Percentiles rank a stretch among this genome's conserved stretches.
These are phyloP conservation scores for Blastocystis sp. DNA, from an alignment of 352 stramenopile genomes.

Conservation along the genomic window DNA sequence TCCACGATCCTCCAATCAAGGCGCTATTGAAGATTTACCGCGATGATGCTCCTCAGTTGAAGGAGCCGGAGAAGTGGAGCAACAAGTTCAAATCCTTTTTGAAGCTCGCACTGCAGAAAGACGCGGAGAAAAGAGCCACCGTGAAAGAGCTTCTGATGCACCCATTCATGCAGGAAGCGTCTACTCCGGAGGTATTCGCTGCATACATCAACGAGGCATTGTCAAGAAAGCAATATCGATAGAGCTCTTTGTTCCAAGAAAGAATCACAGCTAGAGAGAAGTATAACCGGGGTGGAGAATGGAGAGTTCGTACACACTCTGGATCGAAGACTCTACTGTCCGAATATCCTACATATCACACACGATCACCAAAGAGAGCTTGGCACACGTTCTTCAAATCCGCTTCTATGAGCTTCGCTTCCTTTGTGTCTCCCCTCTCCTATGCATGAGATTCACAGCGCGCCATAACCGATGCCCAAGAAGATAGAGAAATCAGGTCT, in stretches of 20 bases:
- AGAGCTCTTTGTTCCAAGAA: not conserved
- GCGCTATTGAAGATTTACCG: constrained; percentile 81
- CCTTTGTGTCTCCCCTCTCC: constrained; percentile 39
- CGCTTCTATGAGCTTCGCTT: constrained; percentile 36
- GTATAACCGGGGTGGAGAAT: constrained; percentile 63
- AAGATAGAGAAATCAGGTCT: constrained; percentile 55
- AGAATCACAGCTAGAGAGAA: constrained; percentile 24
- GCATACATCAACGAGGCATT: constrained; percentile 32
- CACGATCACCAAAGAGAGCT: not conserved
- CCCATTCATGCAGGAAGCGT: constrained; percentile 82
- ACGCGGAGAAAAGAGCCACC: constrained; percentile 77
- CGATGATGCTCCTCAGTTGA: constrained; percentile 82
- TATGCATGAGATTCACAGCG: not conserved
- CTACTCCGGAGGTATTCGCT: constrained; percentile 78
- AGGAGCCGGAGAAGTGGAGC: constrained; percentile 82
- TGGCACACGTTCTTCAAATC: constrained; percentile 17
- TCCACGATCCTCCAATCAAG: constrained; percentile 83
- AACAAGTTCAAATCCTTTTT: constrained; percentile 85
- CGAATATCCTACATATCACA: constrained; percentile 39
- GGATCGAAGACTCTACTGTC: not conserved
- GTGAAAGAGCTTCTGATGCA: constrained; percentile 87
- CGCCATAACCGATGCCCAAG: constrained; percentile 13
- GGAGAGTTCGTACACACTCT: not conserved
- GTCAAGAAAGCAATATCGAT: not conserved
- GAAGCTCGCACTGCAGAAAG: constrained; percentile 83